Conservation (phyloP, 768 basidiomycete species). For the Serpula lacrymans region DNA sequence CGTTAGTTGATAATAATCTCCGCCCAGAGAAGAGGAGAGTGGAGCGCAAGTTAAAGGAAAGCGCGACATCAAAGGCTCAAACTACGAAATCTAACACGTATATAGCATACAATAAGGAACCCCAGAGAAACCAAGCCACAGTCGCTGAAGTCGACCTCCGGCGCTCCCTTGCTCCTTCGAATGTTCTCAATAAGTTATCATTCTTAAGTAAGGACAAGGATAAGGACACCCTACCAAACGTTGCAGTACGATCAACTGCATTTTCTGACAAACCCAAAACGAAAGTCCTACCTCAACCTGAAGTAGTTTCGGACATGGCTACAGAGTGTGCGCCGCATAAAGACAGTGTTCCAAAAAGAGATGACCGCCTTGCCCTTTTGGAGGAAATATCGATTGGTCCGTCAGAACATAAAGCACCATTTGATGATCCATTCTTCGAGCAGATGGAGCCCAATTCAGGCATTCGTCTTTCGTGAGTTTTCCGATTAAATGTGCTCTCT, state of each 20-base stretch:
- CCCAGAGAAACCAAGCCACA: background rate
- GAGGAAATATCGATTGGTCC: constrained; percentile 81
- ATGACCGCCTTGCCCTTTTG: constrained; percentile 66
- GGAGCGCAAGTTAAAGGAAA: constrained; percentile 20
- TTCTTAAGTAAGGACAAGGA: constrained; percentile 33
- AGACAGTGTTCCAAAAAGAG: constrained; percentile 29
- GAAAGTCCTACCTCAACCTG: background rate
- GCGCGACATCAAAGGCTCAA: constrained; percentile 9
- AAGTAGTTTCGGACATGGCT: background rate
- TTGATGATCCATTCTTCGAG: constrained; percentile 75
- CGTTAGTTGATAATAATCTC: constrained; percentile 15
- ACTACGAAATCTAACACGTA: constrained; percentile 6
- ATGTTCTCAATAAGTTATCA: constrained; percentile 50
- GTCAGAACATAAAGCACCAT: constrained; percentile 62
- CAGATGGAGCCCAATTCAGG: constrained; percentile 88
- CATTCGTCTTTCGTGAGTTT: constrained; percentile 74
- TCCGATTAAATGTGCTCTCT: background rate
- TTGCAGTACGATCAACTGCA: constrained; percentile 24
- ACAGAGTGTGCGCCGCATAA: too few species aligned
- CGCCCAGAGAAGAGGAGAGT: constrained; percentile 44
- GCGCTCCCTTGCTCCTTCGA: constrained; percentile 41
- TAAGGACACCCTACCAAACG: constrained; percentile 10
- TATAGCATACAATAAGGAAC: too few species aligned
- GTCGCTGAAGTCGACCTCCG: background rate
- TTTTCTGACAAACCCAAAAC: constrained; percentile 17